Percentiles rank a stretch among this genome's conserved stretches.
phyloP scores from a whole-genome alignment of 2,329 filamentous ascomycete species.

The Daldinia sp. region DNA sequence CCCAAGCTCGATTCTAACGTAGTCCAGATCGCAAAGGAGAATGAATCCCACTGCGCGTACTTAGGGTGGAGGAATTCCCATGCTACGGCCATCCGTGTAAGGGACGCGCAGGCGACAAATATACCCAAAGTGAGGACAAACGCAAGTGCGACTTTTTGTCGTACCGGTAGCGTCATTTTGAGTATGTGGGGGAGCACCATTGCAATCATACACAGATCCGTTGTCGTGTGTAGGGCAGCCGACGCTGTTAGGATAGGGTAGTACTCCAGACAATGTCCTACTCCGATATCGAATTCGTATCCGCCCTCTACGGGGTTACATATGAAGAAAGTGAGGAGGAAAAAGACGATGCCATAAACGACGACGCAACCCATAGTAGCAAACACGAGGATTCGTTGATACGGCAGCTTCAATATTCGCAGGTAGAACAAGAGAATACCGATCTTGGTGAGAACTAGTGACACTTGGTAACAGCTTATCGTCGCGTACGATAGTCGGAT shows the following conservation, averaged over 20 bases:
- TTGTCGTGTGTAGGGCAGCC: constrained; percentile 29
- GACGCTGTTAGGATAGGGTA: constrained; percentile 34
- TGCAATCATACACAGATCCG: constrained; percentile 32
- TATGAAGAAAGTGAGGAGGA: constrained; percentile 35
- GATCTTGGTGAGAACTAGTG: constrained; percentile 31
- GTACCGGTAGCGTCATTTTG: constrained; percentile 29
- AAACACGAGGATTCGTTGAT: constrained; percentile 28
- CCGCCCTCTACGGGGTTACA: constrained; percentile 26
- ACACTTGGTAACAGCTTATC: constrained; percentile 28
- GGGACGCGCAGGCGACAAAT: constrained; percentile 33
- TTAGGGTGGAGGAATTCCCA: constrained; percentile 35
- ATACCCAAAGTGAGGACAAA: constrained; percentile 36
- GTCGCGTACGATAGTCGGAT: constrained; percentile 33
- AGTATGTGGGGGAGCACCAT: constrained; percentile 35
- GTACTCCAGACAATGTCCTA: constrained; percentile 27
- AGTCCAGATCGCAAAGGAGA: constrained; percentile 35
- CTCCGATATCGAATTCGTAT: constrained; percentile 32
- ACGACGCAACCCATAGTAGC: constrained; percentile 25
- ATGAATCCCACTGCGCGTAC: constrained; percentile 34
- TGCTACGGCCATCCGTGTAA: constrained; percentile 34
- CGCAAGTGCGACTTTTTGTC: constrained; percentile 30
- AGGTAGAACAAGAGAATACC: constrained; percentile 36
- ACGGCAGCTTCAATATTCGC: constrained; percentile 33
- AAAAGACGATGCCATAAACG: constrained; percentile 31
- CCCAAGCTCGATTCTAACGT: constrained; percentile 34